These are phyloP conservation scores for Leishmania tarentolae DNA, from an alignment of 208 protist species.

Conservation along the genomic window DNA sequence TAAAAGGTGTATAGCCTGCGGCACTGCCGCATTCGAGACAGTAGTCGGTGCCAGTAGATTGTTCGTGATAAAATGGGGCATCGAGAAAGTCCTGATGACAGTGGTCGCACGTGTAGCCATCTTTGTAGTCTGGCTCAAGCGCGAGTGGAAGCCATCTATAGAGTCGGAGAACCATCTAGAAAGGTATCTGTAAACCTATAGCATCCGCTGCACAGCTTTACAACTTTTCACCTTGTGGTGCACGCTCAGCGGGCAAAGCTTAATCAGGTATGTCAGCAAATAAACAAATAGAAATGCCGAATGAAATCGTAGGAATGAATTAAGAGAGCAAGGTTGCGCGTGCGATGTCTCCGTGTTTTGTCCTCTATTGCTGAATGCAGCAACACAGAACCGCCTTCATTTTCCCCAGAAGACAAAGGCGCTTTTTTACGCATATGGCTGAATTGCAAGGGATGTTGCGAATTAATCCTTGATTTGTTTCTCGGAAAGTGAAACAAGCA, in stretches of 20 bases:
- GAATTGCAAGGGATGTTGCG: neutral
- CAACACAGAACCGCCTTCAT: neutral
- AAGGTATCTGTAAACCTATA: neutral
- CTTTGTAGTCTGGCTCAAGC: constrained; percentile 39
- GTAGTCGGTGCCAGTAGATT: constrained; percentile 37
- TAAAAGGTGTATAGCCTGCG: constrained; percentile 27
- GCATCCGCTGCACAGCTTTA: neutral
- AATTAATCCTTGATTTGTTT: neutral
- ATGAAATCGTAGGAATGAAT: neutral
- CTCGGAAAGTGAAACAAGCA: neutral
- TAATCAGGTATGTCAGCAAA: too few relatives aligned
- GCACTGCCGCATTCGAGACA: constrained; percentile 34
- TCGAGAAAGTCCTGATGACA: constrained; percentile 34
- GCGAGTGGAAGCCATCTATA: constrained; percentile 46
- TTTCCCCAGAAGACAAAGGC: neutral
- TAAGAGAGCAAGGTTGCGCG: neutral
- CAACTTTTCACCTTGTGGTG: neutral
- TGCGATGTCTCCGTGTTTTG: neutral
- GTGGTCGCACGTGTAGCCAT: constrained; percentile 47
- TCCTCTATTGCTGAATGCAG: neutral
- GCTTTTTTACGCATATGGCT: neutral
- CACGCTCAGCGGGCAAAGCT: neutral
- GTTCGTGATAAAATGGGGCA: constrained; percentile 43
- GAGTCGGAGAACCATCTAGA: constrained; percentile 45
- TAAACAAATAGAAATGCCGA: neutral